Evolutionary conservation across 2,329 filamentous ascomycete species (phyloP).

Genomic region (Epichloe aotearoae): DNA sequence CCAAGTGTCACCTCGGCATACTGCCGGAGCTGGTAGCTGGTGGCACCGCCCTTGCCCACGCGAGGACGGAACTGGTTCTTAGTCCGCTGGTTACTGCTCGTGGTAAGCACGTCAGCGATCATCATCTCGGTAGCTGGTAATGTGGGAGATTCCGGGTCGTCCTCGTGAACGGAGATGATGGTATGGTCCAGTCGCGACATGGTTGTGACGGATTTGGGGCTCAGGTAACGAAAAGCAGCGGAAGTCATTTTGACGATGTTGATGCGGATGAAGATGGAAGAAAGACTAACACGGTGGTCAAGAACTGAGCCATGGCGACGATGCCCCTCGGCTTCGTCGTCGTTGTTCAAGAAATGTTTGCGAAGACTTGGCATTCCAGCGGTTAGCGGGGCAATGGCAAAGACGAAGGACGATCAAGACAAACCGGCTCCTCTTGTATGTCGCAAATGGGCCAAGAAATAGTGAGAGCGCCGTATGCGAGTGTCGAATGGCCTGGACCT

Average conservation of each 20-base stretch:
- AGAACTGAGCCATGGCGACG: conserved; percentile 26
- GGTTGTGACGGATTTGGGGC: conserved; percentile 19
- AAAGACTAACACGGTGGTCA: conserved; percentile 29
- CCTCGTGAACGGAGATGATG: conserved; percentile 19
- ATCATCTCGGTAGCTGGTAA: conserved; percentile 9
- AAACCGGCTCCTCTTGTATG: background rate
- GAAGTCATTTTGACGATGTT: conserved; percentile 11
- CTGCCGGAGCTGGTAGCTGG: conserved; percentile 83
- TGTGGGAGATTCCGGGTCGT: conserved; percentile 11
- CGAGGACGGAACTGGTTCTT: conserved; percentile 86
- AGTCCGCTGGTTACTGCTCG: conserved; percentile 57
- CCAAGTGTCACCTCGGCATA: conserved; percentile 96
- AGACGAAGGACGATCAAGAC: background rate
- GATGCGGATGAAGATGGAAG: conserved; percentile 2
- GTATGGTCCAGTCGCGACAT: conserved; percentile 18
- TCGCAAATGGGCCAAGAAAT: background rate
- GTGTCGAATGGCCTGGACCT: background rate
- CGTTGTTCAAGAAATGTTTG: conserved; percentile 6
- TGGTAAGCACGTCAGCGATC: conserved; percentile 17
- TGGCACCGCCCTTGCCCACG: conserved; percentile 75
- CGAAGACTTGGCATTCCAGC: conserved; percentile 22
- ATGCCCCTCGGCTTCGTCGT: conserved; percentile 3
- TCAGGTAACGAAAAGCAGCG: conserved; percentile 18
- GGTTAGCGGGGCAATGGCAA: conserved; percentile 27
- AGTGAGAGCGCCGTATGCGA: background rate